These are phyloP conservation scores for Deinandra increscens DNA, from an alignment of 129 eudicot species.

Conservation along the genomic window DNA sequence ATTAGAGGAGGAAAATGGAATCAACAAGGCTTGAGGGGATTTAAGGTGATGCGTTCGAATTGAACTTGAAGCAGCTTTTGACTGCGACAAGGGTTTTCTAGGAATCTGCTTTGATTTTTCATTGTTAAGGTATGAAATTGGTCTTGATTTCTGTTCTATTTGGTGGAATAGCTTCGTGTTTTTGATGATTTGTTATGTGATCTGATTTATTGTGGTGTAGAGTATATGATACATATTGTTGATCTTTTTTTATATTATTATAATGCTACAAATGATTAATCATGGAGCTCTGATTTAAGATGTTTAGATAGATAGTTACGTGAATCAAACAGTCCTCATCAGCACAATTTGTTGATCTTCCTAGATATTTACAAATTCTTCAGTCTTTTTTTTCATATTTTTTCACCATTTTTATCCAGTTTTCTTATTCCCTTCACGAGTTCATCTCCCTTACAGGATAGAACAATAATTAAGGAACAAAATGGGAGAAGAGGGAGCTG, in stretches of 20 bases:
- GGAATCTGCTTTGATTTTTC: slow-evolving; percentile 10
- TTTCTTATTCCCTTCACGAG: neutral
- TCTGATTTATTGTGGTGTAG: neutral
- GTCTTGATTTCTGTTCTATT: slow-evolving; percentile 11
- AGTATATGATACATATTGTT: neutral
- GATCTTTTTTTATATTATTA: neutral
- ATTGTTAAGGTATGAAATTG: slow-evolving; percentile 33
- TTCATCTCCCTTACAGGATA: slow-evolving; percentile 30
- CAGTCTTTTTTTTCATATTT: neutral
- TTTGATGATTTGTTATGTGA: neutral
- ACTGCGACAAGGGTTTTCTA: slow-evolving; percentile 31
- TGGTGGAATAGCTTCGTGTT: neutral
- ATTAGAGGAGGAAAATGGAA: too few species aligned
- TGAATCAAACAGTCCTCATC: neutral
- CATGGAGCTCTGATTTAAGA: neutral
- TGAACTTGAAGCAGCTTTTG: slow-evolving; percentile 40
- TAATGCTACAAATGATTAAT: neutral
- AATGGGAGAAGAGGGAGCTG: slow-evolving; percentile 93
- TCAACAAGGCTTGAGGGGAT: too few species aligned
- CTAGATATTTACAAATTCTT: neutral
- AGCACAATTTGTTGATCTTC: neutral
- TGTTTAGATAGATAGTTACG: neutral
- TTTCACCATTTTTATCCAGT: neutral
- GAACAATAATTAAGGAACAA: slow-evolving; percentile 59
- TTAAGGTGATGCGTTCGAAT: too few species aligned